phyloP scores from a whole-genome alignment of 176 grass and related monocot species.

The Musa troglodytarum region DNA sequence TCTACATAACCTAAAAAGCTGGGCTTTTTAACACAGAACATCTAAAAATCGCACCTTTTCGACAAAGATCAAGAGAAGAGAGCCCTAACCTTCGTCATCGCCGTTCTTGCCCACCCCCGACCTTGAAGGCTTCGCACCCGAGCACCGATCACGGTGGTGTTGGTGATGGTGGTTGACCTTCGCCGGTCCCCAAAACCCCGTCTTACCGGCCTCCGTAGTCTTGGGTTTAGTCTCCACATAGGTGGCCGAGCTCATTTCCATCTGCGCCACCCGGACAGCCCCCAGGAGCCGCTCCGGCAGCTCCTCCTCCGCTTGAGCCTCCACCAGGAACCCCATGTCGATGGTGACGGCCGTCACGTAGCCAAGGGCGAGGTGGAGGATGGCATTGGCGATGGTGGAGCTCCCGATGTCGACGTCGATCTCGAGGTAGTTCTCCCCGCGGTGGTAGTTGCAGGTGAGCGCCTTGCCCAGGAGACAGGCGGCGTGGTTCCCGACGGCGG shows the following conservation, averaged over 20 bases:
- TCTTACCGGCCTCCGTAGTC: constrained; percentile 24
- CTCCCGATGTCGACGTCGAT: constrained; percentile 97
- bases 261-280: constrained; percentile 76
- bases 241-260: constrained; percentile 80
- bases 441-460: constrained; percentile 79
- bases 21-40: background rate
- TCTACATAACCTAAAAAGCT: background rate
- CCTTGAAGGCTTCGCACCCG: constrained; percentile 21
- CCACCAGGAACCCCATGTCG: constrained; percentile 92
- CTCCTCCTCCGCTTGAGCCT: constrained; percentile 79
- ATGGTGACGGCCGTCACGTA: constrained; percentile 71
- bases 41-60: background rate
- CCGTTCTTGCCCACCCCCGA: constrained; percentile 18
- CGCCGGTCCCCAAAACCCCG: constrained; percentile 36
- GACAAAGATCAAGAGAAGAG: constrained; percentile 5
- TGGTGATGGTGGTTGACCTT: constrained; percentile 45
- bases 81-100: constrained; percentile 33
- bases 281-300: constrained; percentile 78
- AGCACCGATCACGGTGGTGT: background rate
- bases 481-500: constrained; percentile 78
- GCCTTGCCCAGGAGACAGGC: constrained; percentile 92
- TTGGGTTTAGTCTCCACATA: constrained; percentile 37
- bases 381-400: constrained; percentile 78
- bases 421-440: constrained; percentile 77
- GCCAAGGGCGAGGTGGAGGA: constrained; percentile 73